Evolutionary conservation across 2,329 filamentous ascomycete genomes (phyloP).

Genomic region (Cercospora berteroae): DNA sequence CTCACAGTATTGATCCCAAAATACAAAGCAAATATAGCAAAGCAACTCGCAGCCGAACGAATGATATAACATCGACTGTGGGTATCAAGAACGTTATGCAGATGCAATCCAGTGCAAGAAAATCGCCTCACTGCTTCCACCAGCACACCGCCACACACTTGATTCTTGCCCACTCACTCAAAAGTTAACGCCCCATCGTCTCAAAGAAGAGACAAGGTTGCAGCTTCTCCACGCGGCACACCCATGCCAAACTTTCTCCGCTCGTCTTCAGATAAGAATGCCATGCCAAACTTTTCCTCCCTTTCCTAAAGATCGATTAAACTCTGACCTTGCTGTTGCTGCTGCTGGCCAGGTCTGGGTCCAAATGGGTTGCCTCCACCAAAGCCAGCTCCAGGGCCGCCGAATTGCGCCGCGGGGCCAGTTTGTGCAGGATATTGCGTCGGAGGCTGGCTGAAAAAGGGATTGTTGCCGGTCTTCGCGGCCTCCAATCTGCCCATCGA

Average conservation of each 20-base stretch:
- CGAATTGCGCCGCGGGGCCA: constrained; percentile 50
- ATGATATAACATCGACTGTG: constrained; percentile 8
- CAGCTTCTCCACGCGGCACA: not conserved
- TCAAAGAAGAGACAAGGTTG: not conserved
- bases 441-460: constrained; percentile 69
- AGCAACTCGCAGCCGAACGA: constrained; percentile 9
- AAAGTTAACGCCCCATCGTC: not conserved
- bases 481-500: constrained; percentile 65
- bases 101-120: not conserved
- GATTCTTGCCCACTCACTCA: not conserved
- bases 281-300: not conserved
- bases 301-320: constrained; percentile 56
- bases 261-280: not conserved
- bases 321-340: constrained; percentile 49
- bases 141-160: not conserved
- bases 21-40: not conserved
- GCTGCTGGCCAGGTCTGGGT: constrained; percentile 46
- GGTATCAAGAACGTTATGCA: constrained; percentile 16
- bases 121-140: not conserved
- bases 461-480: constrained; percentile 74
- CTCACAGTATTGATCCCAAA: not conserved
- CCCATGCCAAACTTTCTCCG: not conserved
- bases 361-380: constrained; percentile 58
- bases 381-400: constrained; percentile 28
- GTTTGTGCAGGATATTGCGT: constrained; percentile 53